phyloP scores from a whole-genome alignment of 345 rosid genomes.

The Hypericum androsaemum region DNA sequence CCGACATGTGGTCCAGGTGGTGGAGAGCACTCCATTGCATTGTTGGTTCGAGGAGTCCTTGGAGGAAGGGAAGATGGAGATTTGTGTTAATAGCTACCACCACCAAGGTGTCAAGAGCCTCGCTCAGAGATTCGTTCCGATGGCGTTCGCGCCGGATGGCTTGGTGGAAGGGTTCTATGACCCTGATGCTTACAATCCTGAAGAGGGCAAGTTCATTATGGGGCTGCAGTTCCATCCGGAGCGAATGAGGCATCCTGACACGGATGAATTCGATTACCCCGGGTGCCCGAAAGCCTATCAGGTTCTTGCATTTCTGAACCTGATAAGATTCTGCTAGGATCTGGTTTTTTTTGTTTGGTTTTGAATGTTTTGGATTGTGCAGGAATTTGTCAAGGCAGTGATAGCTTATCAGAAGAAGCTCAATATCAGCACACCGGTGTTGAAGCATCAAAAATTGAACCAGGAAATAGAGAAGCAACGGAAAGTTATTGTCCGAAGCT shows the following conservation, averaged over 20 bases:
- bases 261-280: slow-evolving; percentile 59
- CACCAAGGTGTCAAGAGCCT: slow-evolving; percentile 81
- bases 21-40: slow-evolving; percentile 51
- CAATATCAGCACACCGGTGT: slow-evolving; percentile 30
- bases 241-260: slow-evolving; percentile 49
- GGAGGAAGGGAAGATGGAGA: slow-evolving; percentile 43
- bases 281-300: slow-evolving; percentile 77
- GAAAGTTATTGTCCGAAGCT: slow-evolving; percentile 47
- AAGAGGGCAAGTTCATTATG: slow-evolving; percentile 70
- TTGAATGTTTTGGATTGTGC: neutral
- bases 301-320: slow-evolving; percentile 22
- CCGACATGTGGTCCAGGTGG: slow-evolving; percentile 49
- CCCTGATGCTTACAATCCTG: slow-evolving; percentile 60
- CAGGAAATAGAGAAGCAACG: slow-evolving; percentile 57
- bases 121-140: slow-evolving; percentile 60
- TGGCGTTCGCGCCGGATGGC: slow-evolving; percentile 79
- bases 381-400: slow-evolving; percentile 90
- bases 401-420: slow-evolving; percentile 71
- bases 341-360: neutral
- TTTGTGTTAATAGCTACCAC: slow-evolving; percentile 60
- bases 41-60: slow-evolving; percentile 60
- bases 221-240: slow-evolving; percentile 92
- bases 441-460: slow-evolving; percentile 36
- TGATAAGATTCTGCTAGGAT: no score
- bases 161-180: slow-evolving; percentile 88